Conservation (phyloP, 441 rosid species). For the Codiaeum variegatum region DNA sequence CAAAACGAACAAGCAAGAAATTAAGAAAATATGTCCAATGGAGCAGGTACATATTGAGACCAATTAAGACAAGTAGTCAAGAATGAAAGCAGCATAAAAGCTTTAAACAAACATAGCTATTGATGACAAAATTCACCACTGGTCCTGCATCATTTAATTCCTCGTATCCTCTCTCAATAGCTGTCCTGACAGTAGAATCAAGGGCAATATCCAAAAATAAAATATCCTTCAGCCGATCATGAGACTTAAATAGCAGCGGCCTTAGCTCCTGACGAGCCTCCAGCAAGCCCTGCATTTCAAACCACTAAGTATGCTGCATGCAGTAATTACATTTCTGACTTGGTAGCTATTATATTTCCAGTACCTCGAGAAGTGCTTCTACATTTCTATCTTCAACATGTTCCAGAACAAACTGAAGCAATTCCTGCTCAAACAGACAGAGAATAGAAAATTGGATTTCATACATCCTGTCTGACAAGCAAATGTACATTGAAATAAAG, state of each 20-base stretch:
- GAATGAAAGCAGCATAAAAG: slow-evolving; percentile 3
- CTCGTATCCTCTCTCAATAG: slow-evolving; percentile 91
- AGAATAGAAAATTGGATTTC: slow-evolving; percentile 9
- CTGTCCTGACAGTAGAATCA: slow-evolving; percentile 93
- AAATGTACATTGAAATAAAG: slow-evolving; percentile 25
- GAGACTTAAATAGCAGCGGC: slow-evolving; percentile 61
- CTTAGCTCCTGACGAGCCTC: slow-evolving; percentile 97
- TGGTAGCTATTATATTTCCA: slow-evolving; percentile 3
- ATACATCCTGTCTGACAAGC: neutral
- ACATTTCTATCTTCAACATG: slow-evolving; percentile 89
- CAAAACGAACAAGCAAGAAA: slow-evolving; percentile 24
- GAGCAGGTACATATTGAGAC: slow-evolving; percentile 8
- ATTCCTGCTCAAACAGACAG: slow-evolving; percentile 46
- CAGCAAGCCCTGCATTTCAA: slow-evolving; percentile 67
- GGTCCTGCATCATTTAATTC: slow-evolving; percentile 76
- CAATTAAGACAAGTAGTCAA: slow-evolving; percentile 7
- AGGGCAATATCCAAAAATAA: slow-evolving; percentile 89
- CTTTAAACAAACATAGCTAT: slow-evolving; percentile 12
- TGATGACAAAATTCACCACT: slow-evolving; percentile 49
- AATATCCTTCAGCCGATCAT: slow-evolving; percentile 86
- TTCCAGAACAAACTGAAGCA: slow-evolving; percentile 75
- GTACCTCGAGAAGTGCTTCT: slow-evolving; percentile 88
- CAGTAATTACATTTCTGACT: neutral
- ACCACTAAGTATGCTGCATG: slow-evolving; percentile 6
- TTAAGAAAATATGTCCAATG: slow-evolving; percentile 19